Evolutionary conservation across 2,329 filamentous ascomycete species (phyloP).

Genomic region (Zymoseptoria ardabiliae): DNA sequence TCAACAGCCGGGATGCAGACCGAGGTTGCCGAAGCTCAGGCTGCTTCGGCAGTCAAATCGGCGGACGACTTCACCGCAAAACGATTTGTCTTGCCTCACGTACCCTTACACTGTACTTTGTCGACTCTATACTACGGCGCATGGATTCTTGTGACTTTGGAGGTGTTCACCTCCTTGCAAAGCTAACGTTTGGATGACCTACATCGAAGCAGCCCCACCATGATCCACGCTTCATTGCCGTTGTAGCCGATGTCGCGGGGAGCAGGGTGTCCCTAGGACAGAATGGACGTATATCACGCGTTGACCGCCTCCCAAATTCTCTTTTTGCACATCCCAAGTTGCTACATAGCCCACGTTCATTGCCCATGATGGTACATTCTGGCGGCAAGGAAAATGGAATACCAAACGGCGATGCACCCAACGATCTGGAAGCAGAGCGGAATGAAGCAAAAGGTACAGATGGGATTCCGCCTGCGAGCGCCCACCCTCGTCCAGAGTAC

Average conservation of each 20-base stretch:
- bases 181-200: neutral
- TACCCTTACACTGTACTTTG: too few species aligned
- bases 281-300: neutral
- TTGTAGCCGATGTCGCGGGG: neutral
- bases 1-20: neutral
- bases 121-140: too few species aligned
- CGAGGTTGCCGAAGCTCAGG: conserved; percentile 5
- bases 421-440: neutral
- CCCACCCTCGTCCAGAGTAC: conserved; percentile 2
- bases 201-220: neutral
- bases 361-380: neutral
- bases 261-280: neutral
- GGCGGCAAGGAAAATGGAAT: neutral
- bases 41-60: neutral
- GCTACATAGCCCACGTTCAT: neutral
- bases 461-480: neutral
- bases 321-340: neutral
- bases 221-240: neutral
- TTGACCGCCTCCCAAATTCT: neutral
- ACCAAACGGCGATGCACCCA: neutral
- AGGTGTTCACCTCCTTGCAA: neutral
- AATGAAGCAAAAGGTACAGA: neutral
- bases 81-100: too few species aligned
- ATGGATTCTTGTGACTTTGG: too few species aligned
- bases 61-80: neutral